Conservation (phyloP, 2,329 filamentous ascomycete genomes). For the Clarireedia hainanense region DNA sequence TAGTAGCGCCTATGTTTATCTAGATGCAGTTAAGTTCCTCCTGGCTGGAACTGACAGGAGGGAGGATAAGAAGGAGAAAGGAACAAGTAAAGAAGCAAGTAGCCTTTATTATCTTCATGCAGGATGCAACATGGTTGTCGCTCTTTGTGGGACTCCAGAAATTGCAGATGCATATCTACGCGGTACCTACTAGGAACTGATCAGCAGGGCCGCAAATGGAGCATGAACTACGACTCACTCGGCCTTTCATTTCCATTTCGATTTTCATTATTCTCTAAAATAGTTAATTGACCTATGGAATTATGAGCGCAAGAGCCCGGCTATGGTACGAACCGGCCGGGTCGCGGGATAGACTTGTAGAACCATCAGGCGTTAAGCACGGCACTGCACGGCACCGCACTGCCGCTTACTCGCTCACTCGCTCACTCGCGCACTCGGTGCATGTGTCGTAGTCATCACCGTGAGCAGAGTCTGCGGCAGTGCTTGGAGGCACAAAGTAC, state of each 20-base stretch:
- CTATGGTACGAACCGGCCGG: no score
- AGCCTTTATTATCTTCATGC: not conserved
- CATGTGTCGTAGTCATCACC: no score
- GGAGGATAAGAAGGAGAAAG: not conserved
- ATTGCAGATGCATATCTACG: slow-evolving; percentile 4
- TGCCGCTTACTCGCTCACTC: no score
- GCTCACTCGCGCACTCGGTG: no score
- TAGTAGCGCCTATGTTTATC: no score
- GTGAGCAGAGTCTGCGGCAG: not conserved
- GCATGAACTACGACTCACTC: not conserved
- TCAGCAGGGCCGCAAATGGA: slow-evolving; percentile 2
- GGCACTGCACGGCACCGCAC: no score
- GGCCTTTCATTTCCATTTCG: not conserved
- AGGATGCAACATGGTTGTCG: slow-evolving; percentile 1
- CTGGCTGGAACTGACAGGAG: no score
- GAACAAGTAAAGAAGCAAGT: not conserved
- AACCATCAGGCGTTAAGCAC: no score
- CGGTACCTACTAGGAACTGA: not conserved
- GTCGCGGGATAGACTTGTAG: no score
- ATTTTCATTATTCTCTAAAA: not conserved
- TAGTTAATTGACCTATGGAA: not conserved
- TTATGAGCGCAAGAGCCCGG: not conserved
- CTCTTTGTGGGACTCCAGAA: not conserved
- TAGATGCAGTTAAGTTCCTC: no score
- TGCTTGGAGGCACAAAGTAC: no score